Percentiles rank a stretch among this genome's conserved stretches.
Evolutionary conservation across 2,329 filamentous ascomycete genomes (phyloP).

Genomic region (Leptosphaerulina australis): DNA sequence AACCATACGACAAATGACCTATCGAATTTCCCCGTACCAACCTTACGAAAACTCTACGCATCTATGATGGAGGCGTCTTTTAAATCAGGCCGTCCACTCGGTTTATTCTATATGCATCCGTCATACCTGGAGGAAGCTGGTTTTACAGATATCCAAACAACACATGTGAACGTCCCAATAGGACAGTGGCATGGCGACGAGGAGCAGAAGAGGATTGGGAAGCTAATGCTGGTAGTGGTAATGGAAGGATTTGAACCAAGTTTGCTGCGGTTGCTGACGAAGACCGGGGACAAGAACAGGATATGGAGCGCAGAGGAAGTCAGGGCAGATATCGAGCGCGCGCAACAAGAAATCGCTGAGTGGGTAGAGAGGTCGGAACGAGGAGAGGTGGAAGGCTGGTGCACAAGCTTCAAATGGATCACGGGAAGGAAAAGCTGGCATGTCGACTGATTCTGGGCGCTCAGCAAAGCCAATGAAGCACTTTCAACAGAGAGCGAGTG

Average conservation of each 20-base stretch:
- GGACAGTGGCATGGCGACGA: constrained; percentile 43
- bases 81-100: constrained; percentile 49
- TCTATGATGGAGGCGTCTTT: constrained; percentile 48
- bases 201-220: constrained; percentile 42
- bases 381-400: constrained; percentile 41
- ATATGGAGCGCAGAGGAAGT: constrained; percentile 42
- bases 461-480: constrained; percentile 3
- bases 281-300: constrained; percentile 33
- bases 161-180: constrained; percentile 48
- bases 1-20: constrained; percentile 7
- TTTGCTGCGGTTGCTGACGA: constrained; percentile 38
- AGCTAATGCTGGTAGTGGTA: constrained; percentile 42
- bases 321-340: constrained; percentile 25
- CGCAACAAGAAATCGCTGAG: constrained; percentile 36
- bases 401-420: constrained; percentile 47
- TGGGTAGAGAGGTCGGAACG: constrained; percentile 34
- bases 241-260: constrained; percentile 44
- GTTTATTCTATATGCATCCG: constrained; percentile 52
- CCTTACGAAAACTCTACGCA: constrained; percentile 36
- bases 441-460: not conserved
- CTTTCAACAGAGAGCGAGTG: constrained; percentile 3
- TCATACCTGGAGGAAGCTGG: constrained; percentile 51
- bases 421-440: constrained; percentile 41
- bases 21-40: constrained; percentile 29
- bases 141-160: constrained; percentile 52